phyloP scores from a whole-genome alignment of 352 stramenopile genomes.

The Phytophthora pinifolia region DNA sequence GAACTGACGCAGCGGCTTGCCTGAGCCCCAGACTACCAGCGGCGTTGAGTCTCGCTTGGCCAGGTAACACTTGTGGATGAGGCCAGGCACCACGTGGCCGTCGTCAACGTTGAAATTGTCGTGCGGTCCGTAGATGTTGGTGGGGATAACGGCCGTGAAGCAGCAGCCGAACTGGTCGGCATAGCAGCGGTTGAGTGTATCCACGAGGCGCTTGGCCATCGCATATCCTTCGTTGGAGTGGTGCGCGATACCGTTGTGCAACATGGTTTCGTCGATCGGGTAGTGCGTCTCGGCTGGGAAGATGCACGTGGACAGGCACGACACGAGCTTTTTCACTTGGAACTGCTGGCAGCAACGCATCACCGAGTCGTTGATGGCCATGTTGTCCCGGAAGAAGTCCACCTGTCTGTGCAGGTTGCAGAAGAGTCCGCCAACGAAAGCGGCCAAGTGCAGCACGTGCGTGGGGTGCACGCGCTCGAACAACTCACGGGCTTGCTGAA shows the following conservation, averaged over 20 bases:
- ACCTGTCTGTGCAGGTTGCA: constrained; percentile 89
- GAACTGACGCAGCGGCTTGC: constrained; percentile 96
- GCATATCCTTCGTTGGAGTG: constrained; percentile 92
- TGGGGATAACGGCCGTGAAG: constrained; percentile 99
- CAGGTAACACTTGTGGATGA: constrained; percentile 99
- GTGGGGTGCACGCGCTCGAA: constrained; percentile 95
- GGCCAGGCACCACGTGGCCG: constrained; percentile 97
- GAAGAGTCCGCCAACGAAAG: constrained; percentile 91
- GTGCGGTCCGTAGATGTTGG: constrained; percentile 98
- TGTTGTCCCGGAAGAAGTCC: constrained; percentile 99
- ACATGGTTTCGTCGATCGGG: constrained; percentile 98
- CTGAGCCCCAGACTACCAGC: constrained; percentile 96
- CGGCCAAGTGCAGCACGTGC: constrained; percentile 98
- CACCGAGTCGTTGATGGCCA: constrained; percentile 99
- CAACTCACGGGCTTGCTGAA: constrained; percentile 81
- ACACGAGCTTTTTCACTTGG: constrained; percentile 95
- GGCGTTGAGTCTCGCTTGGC: constrained; percentile 90
- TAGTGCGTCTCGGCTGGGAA: constrained; percentile 99
- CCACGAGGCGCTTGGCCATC: constrained; percentile 98
- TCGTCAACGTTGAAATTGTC: constrained; percentile 98
- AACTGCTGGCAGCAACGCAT: constrained; percentile 94
- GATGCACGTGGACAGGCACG: constrained; percentile 98
- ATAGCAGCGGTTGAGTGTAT: constrained; percentile 98
- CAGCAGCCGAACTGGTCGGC: constrained; percentile 95
- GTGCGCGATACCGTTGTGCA: constrained; percentile 87